Evolutionary conservation across 2,329 filamentous ascomycete species (phyloP).

Genomic region (Colletotrichum ledebouriae): DNA sequence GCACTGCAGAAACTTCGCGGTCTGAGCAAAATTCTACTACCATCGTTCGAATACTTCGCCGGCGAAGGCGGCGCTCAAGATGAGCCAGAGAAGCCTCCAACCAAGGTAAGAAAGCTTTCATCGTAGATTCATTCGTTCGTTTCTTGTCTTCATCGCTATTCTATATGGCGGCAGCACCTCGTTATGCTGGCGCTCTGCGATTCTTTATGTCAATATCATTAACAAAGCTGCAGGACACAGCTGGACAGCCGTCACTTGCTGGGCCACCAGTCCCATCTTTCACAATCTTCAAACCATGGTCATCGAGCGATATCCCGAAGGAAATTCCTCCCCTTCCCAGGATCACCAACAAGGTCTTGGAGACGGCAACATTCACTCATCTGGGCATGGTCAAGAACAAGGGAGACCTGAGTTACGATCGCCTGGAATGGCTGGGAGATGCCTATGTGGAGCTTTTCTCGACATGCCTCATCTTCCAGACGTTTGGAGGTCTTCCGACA

Average conservation of each 20-base stretch:
- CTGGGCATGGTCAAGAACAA: slow-evolving; percentile 58
- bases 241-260: not conserved
- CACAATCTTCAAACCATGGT: slow-evolving; percentile 60
- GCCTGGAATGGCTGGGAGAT: slow-evolving; percentile 90
- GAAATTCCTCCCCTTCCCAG: slow-evolving; percentile 70
- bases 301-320: slow-evolving; percentile 61
- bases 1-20: slow-evolving; percentile 28
- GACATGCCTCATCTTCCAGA: slow-evolving; percentile 80
- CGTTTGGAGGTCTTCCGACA: slow-evolving; percentile 73
- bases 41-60: slow-evolving; percentile 46
- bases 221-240: slow-evolving; percentile 3
- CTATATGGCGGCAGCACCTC: no score
- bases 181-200: no score
- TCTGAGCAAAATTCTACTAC: slow-evolving; percentile 47
- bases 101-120: slow-evolving; percentile 4
- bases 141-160: no score
- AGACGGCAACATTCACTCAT: slow-evolving; percentile 77
- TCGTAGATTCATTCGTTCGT: no score
- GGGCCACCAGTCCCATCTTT: slow-evolving; percentile 37
- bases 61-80: slow-evolving; percentile 1
- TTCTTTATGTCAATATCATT: not conserved
- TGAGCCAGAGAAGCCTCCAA: not conserved
- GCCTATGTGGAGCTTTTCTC: slow-evolving; percentile 85
- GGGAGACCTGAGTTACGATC: slow-evolving; percentile 75
- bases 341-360: slow-evolving; percentile 70